These are phyloP conservation scores for Leccinum fuscescens DNA, from an alignment of 1,284 basidiomycete genomes.

Conservation along the genomic window DNA sequence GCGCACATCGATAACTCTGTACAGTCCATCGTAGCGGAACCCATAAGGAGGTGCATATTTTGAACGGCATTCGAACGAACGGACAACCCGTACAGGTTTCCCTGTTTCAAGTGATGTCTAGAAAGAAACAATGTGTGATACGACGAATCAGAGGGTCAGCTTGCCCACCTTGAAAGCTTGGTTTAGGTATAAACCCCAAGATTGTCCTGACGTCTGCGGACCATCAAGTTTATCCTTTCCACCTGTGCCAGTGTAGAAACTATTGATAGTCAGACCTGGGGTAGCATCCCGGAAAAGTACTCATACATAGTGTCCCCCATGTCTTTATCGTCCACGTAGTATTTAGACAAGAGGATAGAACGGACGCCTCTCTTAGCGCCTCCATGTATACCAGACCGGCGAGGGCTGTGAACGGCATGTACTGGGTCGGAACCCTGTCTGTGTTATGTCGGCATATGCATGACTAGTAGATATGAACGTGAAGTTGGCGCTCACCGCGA, in stretches of 20 bases:
- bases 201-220: conserved; percentile 27
- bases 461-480: neutral
- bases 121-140: neutral
- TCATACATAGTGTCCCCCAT: neutral
- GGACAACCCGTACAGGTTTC: conserved; percentile 13
- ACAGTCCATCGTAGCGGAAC: conserved; percentile 1
- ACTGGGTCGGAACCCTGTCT: neutral
- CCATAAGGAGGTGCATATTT: neutral
- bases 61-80: neutral
- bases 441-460: neutral
- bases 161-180: conserved; percentile 20
- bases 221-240: conserved; percentile 16
- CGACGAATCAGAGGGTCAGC: neutral
- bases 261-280: conserved; percentile 9
- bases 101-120: conserved; percentile 23
- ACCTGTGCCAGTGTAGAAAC: conserved; percentile 31
- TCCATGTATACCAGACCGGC: neutral
- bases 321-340: neutral
- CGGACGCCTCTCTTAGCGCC: neutral
- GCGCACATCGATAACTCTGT: neutral
- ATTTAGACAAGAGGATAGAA: neutral
- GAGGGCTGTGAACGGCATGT: neutral
- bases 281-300: neutral
- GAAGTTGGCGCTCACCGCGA: neutral
- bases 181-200: conserved; percentile 20